These are phyloP conservation scores for Suillus occidentalis DNA, from an alignment of 768 basidiomycete genomes.

Conservation along the genomic window DNA sequence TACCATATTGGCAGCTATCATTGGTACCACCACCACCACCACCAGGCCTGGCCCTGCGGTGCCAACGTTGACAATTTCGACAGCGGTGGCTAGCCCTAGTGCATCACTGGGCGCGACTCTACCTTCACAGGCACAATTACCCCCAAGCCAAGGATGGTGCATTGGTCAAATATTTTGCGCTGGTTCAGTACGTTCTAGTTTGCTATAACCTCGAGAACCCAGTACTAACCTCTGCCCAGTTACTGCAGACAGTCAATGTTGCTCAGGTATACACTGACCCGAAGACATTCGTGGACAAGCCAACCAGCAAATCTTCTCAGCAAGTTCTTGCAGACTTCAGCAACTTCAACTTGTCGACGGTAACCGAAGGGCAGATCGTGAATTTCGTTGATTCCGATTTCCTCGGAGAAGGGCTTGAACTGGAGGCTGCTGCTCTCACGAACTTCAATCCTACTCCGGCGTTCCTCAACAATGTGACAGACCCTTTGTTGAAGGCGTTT, in stretches of 20 bases:
- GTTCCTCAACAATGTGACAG: constrained; percentile 69
- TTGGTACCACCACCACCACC: constrained; percentile 10
- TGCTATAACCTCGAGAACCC: not conserved
- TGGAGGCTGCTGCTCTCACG: constrained; percentile 59
- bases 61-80: constrained; percentile 48
- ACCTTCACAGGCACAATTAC: constrained; percentile 63
- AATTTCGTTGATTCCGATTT: constrained; percentile 76
- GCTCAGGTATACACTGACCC: constrained; percentile 74
- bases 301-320: constrained; percentile 66
- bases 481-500: constrained; percentile 70
- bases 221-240: constrained; percentile 36
- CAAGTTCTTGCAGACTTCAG: constrained; percentile 71
- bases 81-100: constrained; percentile 65
- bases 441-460: constrained; percentile 63
- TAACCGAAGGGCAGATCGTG: constrained; percentile 66
- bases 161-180: constrained; percentile 77
- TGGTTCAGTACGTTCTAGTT: constrained; percentile 52
- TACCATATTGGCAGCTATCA: constrained; percentile 18
- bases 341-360: constrained; percentile 33
- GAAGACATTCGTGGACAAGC: constrained; percentile 91
- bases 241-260: constrained; percentile 84
- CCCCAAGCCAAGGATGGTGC: constrained; percentile 78
- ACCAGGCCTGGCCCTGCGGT: constrained; percentile 18
- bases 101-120: constrained; percentile 49
- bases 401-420: constrained; percentile 81